A percentile compares a stretch with the other conserved stretches of the same genome.
Evolutionary conservation across 208 protist genomes (phyloP).

Genomic region (Crithidia acanthocephali): DNA sequence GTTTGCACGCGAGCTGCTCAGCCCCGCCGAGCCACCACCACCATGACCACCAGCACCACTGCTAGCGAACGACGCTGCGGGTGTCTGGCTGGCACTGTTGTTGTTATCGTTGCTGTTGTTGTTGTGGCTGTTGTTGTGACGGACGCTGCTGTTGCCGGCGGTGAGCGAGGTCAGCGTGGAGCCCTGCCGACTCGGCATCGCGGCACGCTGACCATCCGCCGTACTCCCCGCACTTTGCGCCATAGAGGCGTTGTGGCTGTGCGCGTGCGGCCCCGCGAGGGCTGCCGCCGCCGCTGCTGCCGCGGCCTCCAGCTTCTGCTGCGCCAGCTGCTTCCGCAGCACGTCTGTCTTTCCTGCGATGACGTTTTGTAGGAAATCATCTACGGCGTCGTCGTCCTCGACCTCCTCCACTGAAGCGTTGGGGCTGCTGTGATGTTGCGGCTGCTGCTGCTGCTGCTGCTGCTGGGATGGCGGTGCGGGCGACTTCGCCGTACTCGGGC

Average conservation of each 20-base stretch:
- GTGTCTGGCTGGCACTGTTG: not conserved
- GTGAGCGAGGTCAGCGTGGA: not conserved
- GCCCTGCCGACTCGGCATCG: not conserved
- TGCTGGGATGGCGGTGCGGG: not conserved
- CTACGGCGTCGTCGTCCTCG: constrained; percentile 41
- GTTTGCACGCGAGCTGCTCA: not conserved
- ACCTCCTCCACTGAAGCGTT: not conserved
- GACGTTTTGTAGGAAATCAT: constrained; percentile 69
- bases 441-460: too few species aligned
- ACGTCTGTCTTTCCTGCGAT: constrained; percentile 69
- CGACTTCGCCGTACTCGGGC: not conserved
- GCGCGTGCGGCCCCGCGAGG: not conserved
- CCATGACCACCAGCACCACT: not conserved
- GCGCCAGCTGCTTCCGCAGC: constrained; percentile 55
- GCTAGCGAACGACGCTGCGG: not conserved
- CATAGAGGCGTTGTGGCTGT: constrained; percentile 12
- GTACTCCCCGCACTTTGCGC: not conserved
- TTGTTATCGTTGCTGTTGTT: not conserved
- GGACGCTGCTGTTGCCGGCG: not conserved
- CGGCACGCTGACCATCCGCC: not conserved
- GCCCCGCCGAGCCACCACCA: not conserved
- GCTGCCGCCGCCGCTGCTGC: constrained; percentile 24
- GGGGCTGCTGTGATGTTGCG: too few species aligned
- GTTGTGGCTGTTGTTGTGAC: not conserved
- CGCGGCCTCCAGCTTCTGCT: constrained; percentile 45